phyloP scores from a whole-genome alignment of 441 rosid species.

The Adansonia grandidieri region DNA sequence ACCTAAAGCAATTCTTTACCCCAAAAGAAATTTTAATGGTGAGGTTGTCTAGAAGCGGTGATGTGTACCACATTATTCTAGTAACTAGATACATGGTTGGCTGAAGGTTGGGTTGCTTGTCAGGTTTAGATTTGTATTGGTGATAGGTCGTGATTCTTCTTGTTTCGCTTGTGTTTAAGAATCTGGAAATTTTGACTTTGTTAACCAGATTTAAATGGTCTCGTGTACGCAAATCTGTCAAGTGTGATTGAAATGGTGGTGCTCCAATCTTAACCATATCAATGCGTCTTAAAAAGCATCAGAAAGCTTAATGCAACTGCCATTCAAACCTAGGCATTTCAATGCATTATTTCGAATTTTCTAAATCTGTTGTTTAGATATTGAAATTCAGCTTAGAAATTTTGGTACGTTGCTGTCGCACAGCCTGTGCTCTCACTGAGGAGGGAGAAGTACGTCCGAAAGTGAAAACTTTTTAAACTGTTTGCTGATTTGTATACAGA shows the following conservation, averaged over 20 bases:
- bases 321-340: background rate
- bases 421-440: background rate
- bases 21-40: no score
- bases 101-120: background rate
- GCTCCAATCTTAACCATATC: no score
- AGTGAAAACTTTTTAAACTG: background rate
- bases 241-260: no score
- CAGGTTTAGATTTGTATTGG: background rate
- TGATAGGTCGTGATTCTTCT: background rate
- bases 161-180: background rate
- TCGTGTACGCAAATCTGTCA: background rate
- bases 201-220: background rate
- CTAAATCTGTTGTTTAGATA: background rate
- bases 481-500: background rate
- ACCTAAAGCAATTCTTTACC: background rate
- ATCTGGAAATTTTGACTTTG: constrained; percentile 1
- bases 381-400: background rate
- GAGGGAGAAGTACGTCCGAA: background rate
- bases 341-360: background rate
- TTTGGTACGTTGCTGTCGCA: background rate
- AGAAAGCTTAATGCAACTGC: background rate
- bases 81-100: background rate
- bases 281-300: no score
- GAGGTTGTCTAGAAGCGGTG: background rate
- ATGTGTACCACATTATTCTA: background rate